A percentile compares a stretch with the other conserved stretches of the same genome.
These are phyloP conservation scores for Herpotrichia juniperi DNA, from an alignment of 2,329 filamentous ascomycete species.

Conservation along the genomic window DNA sequence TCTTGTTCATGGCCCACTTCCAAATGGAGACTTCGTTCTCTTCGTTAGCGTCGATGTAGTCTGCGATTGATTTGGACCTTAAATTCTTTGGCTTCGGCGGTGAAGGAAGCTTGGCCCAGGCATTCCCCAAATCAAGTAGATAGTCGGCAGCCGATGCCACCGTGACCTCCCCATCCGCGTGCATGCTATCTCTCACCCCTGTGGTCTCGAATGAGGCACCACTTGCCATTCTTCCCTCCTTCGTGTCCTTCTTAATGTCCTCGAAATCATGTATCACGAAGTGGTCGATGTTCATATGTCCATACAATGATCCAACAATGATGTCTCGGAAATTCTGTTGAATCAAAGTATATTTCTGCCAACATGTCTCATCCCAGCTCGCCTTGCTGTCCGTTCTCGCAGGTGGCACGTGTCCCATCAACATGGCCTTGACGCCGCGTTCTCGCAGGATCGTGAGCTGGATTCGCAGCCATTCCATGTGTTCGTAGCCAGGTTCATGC, in stretches of 20 bases:
- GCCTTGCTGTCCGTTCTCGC: conserved; percentile 84
- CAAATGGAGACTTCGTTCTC: conserved; percentile 22
- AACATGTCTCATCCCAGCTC: conserved; percentile 95
- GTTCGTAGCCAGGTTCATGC: conserved; percentile 86
- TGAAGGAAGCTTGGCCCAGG: conserved; percentile 77
- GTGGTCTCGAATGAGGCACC: conserved; percentile 39
- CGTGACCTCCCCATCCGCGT: conserved; percentile 59
- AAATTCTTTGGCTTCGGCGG: conserved; percentile 27
- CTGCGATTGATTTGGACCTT: conserved; percentile 13
- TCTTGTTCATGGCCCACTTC: conserved; percentile 23
- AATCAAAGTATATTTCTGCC: conserved; percentile 97
- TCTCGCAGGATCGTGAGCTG: conserved; percentile 84
- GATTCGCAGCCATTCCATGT: conserved; percentile 93
- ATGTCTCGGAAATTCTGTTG: conserved; percentile 89
- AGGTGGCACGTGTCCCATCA: conserved; percentile 93
- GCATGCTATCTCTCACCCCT: conserved; percentile 52
- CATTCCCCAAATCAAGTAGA: conserved; percentile 73
- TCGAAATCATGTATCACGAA: conserved; percentile 90
- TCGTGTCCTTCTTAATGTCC: conserved; percentile 68
- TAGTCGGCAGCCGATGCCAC: conserved; percentile 77
- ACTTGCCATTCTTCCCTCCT: conserved; percentile 49
- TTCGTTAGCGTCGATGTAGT: conserved; percentile 14
- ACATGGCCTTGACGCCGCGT: conserved; percentile 88
- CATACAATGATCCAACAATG: conserved; percentile 77
- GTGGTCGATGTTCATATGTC: conserved; percentile 99